phyloP scores from a whole-genome alignment of 192 early-diverging fungal genomes.

The Gamsiella multidivaricata region DNA sequence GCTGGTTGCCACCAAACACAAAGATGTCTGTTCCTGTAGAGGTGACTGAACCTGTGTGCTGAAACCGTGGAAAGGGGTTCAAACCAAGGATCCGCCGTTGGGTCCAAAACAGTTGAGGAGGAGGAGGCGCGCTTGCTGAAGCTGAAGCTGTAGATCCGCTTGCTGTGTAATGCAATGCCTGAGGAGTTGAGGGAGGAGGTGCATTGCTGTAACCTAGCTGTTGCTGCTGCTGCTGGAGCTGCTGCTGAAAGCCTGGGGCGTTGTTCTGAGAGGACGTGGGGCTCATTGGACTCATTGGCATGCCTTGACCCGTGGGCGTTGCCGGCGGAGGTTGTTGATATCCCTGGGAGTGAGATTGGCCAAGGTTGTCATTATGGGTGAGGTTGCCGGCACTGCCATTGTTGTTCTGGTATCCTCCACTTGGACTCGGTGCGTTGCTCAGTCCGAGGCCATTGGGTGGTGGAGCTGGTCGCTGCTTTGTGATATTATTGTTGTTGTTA shows the following conservation, averaged over 20 bases:
- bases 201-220: too few species aligned
- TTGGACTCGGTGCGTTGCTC: background rate
- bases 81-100: constrained; percentile 44
- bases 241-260: background rate
- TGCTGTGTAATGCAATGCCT: too few species aligned
- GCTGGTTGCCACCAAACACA: constrained; percentile 37
- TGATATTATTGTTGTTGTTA: constrained; percentile 14
- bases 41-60: constrained; percentile 43
- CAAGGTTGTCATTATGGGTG: background rate
- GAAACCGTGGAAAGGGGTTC: constrained; percentile 52
- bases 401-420: constrained; percentile 1
- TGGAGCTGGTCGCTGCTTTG: constrained; percentile 41
- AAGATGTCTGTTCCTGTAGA: constrained; percentile 48
- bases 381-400: constrained; percentile 12
- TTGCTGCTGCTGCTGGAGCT: constrained; percentile 3
- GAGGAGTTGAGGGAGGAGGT: too few species aligned
- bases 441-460: constrained; percentile 45
- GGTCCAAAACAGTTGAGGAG: constrained; percentile 52
- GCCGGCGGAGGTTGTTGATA: constrained; percentile 38
- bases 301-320: background rate
- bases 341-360: constrained; percentile 8
- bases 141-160: background rate
- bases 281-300: constrained; percentile 33
- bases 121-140: constrained; percentile 3
- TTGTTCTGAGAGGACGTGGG: constrained; percentile 21